Conservation (phyloP, 306 rosid genomes). For the Spatholobus suberectus region DNA sequence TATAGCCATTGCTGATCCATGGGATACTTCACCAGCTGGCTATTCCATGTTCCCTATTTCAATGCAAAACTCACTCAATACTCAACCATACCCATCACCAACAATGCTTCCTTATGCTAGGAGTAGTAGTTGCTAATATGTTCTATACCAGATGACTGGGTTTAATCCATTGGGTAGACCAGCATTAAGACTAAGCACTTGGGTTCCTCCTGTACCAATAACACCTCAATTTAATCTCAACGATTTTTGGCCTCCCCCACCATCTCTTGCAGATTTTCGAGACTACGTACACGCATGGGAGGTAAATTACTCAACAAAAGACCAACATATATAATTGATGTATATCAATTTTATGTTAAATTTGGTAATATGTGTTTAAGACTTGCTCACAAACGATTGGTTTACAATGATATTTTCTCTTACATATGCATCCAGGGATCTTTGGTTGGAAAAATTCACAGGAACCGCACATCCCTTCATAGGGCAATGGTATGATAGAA, state of each 20-base stretch:
- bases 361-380: not conserved
- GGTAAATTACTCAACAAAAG: not conserved
- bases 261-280: not conserved
- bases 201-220: not conserved
- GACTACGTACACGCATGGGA: not conserved
- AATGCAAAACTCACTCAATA: not conserved
- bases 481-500: no score
- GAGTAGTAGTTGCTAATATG: not conserved
- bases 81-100: not conserved
- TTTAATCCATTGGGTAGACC: not conserved
- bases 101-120: not conserved
- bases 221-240: not conserved
- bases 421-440: slow-evolving; percentile 34
- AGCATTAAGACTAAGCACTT: not conserved
- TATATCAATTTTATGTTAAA: not conserved
- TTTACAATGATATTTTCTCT: not conserved
- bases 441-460: no score
- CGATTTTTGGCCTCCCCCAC: not conserved
- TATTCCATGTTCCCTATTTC: not conserved
- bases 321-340: not conserved
- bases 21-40: not conserved
- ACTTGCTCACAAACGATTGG: not conserved
- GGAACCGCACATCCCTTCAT: no score
- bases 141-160: not conserved
- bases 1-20: not conserved